Evolutionary conservation across 164 flowering plant species (phyloP).

Genomic region (Berberis vulgaris): DNA sequence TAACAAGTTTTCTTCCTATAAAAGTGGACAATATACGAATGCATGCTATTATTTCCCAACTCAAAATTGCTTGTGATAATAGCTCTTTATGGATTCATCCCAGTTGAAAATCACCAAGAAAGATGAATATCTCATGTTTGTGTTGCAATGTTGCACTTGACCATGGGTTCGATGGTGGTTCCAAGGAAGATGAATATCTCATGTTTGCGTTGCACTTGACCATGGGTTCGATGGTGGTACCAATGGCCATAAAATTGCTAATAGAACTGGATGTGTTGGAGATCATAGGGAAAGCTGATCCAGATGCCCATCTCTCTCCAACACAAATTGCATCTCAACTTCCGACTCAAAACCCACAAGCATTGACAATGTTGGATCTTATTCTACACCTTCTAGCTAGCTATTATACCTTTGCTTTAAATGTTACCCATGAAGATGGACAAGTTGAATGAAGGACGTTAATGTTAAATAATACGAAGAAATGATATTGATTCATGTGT

Average conservation of each 20-base stretch:
- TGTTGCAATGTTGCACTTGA: constrained; percentile 6
- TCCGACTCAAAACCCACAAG: constrained; percentile 14
- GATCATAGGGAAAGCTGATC: constrained; percentile 13
- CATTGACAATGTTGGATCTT: constrained; percentile 22
- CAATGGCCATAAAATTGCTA: constrained; percentile 20
- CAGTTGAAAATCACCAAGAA: not conserved
- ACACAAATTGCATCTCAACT: constrained; percentile 14
- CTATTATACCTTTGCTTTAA: constrained; percentile 16
- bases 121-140: constrained; percentile 10
- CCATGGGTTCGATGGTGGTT: not conserved
- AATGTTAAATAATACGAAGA: too few relatives aligned
- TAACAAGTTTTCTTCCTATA: too few relatives aligned
- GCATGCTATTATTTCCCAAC: too few relatives aligned
- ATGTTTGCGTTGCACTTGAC: constrained; percentile 16
- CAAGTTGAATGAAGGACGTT: not conserved
- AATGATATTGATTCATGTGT: too few relatives aligned
- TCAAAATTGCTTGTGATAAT: too few relatives aligned
- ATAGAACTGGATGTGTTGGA: constrained; percentile 17
- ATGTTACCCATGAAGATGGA: not conserved
- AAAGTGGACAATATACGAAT: too few relatives aligned
- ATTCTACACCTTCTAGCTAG: constrained; percentile 28
- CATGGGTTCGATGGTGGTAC: constrained; percentile 3
- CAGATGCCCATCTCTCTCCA: constrained; percentile 16
- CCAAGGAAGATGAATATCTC: constrained; percentile 6
- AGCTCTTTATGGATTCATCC: too few relatives aligned